phyloP scores from a whole-genome alignment of 371 early-diverging fungal species.

The Mucor piriformis region DNA sequence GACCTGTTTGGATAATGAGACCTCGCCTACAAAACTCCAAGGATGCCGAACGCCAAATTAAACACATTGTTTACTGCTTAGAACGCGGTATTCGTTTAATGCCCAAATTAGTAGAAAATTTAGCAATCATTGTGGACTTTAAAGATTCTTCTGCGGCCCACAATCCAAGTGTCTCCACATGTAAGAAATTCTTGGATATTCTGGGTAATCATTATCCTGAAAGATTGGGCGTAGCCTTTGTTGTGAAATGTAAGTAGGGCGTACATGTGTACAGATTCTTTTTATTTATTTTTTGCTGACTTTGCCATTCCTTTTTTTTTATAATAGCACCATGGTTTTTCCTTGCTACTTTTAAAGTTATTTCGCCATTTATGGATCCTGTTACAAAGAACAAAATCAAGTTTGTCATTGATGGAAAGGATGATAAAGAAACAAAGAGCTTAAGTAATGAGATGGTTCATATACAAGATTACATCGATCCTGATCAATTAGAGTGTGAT shows the following conservation, averaged over 20 bases:
- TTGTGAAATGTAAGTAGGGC: conserved; percentile 54
- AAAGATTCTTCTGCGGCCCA: conserved; percentile 69
- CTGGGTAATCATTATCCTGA: conserved; percentile 90
- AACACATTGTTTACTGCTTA: conserved; percentile 77
- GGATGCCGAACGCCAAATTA: conserved; percentile 75
- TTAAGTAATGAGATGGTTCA: conserved; percentile 52
- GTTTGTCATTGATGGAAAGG: conserved; percentile 71
- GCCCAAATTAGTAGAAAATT: conserved; percentile 72
- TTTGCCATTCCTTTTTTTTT: background rate
- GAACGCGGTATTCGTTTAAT: conserved; percentile 81
- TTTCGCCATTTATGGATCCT: conserved; percentile 90
- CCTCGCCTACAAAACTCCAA: conserved; percentile 82
- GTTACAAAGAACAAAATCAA: conserved; percentile 87
- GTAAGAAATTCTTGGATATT: conserved; percentile 78
- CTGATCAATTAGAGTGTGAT: conserved; percentile 57
- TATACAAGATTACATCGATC: conserved; percentile 53
- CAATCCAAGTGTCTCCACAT: conserved; percentile 71
- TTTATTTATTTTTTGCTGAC: background rate
- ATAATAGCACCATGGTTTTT: conserved; percentile 85
- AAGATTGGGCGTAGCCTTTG: conserved; percentile 62
- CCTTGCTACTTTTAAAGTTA: conserved; percentile 74
- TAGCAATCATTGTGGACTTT: conserved; percentile 83
- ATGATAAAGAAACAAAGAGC: conserved; percentile 29
- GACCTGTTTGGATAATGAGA: conserved; percentile 75
- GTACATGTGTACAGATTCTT: too few species aligned